Conservation (phyloP, 2,329 filamentous ascomycete species). For the Gaeumannomyces tritici region DNA sequence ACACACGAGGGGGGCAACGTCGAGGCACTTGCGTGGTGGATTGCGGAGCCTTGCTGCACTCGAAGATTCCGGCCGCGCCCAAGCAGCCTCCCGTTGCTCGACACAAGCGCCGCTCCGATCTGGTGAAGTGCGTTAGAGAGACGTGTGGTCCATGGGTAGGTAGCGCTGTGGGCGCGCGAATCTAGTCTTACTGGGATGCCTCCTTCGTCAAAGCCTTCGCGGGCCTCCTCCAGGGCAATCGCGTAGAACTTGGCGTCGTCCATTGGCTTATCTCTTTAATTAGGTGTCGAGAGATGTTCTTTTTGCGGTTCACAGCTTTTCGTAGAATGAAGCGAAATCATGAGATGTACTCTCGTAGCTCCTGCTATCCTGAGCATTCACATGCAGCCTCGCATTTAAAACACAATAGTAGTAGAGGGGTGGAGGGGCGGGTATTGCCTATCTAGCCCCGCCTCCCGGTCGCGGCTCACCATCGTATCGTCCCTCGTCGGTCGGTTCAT, state of each 20-base stretch:
- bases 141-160: neutral
- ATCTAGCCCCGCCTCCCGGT: neutral
- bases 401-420: no score
- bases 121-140: conserved; percentile 11
- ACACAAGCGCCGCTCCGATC: conserved; percentile 52
- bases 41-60: conserved; percentile 61
- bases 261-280: conserved; percentile 15
- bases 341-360: no score
- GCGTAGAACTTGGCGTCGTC: conserved; percentile 30
- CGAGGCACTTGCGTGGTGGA: conserved; percentile 51
- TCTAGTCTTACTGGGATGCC: conserved; percentile 33
- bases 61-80: conserved; percentile 69
- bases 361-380: no score
- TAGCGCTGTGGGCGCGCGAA: neutral
- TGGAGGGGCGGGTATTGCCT: neutral
- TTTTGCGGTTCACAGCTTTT: neutral
- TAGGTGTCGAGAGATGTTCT: neutral
- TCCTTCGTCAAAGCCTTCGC: conserved; percentile 32
- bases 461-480: no score
- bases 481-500: no score
- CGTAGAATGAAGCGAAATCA: no score
- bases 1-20: no score
- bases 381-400: no score
- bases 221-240: conserved; percentile 37
- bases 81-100: conserved; percentile 58